Percentiles rank a stretch among this genome's conserved stretches.
These are phyloP conservation scores for Hygrophoropsis aurantiaca DNA, from an alignment of 768 basidiomycete species.

Conservation along the genomic window DNA sequence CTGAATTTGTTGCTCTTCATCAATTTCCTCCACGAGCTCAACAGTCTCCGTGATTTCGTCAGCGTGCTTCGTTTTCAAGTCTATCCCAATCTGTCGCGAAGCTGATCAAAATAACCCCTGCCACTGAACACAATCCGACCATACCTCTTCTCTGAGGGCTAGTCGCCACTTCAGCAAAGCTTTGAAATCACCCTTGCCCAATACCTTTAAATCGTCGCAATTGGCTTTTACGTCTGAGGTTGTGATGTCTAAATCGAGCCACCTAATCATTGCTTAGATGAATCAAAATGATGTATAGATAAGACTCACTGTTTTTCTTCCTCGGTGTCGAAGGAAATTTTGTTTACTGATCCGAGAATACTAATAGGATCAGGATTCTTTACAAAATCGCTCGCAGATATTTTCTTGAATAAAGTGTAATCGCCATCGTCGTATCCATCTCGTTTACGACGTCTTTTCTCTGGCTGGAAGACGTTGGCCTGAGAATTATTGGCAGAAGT, in stretches of 20 bases:
- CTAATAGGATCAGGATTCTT: conserved; percentile 68
- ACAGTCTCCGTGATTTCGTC: conserved; percentile 76
- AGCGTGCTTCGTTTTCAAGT: conserved; percentile 69
- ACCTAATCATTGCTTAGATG: conserved; percentile 42
- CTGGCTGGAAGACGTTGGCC: conserved; percentile 94
- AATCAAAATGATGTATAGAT: neutral
- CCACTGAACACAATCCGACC: conserved; percentile 11
- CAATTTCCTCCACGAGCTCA: conserved; percentile 65
- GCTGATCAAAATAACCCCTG: conserved; percentile 1
- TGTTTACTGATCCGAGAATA: conserved; percentile 75
- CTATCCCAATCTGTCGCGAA: conserved; percentile 69
- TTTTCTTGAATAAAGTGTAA: conserved; percentile 81
- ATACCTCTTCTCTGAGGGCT: conserved; percentile 86
- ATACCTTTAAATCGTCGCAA: conserved; percentile 89
- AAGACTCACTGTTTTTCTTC: conserved; percentile 77
- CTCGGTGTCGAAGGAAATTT: conserved; percentile 72
- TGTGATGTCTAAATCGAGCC: conserved; percentile 71
- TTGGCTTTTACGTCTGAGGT: conserved; percentile 79
- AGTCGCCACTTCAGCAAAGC: conserved; percentile 87
- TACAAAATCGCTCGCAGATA: conserved; percentile 72
- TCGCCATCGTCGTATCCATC: conserved; percentile 96
- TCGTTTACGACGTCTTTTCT: conserved; percentile 90
- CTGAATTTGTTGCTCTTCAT: conserved; percentile 88
- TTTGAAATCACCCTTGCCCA: conserved; percentile 99
- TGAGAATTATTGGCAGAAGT: conserved; percentile 66